Conservation (phyloP, 2,329 filamentous ascomycete species). For the Trichoderma sp. region DNA sequence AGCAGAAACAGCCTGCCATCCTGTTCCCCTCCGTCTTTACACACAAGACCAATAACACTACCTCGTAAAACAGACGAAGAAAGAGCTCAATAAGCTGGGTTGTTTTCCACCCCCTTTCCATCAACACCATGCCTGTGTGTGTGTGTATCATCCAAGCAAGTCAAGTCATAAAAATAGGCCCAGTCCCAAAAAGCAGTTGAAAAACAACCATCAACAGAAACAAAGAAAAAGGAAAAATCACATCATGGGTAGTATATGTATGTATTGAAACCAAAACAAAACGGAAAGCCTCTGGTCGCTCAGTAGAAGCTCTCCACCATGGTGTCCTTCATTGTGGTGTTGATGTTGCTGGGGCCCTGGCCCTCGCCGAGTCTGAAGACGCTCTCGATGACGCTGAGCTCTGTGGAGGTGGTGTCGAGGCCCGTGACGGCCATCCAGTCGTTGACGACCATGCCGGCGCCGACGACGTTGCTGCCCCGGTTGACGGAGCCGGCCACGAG, state of each 20-base stretch:
- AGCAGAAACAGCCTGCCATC: slow-evolving; percentile 7
- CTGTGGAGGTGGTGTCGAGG: slow-evolving; percentile 93
- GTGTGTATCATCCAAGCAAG: slow-evolving; percentile 21
- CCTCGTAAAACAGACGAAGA: not conserved
- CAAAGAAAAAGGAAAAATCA: not conserved
- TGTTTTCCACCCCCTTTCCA: slow-evolving; percentile 3
- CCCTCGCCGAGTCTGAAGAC: slow-evolving; percentile 95
- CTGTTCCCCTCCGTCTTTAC: slow-evolving; percentile 15
- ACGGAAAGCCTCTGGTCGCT: not conserved
- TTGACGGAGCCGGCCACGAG: slow-evolving; percentile 95
- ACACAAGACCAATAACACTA: not conserved
- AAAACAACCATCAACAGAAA: slow-evolving; percentile 15
- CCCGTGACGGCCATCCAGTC: slow-evolving; percentile 97
- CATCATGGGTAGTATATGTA: not conserved
- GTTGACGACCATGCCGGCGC: slow-evolving; percentile 65
- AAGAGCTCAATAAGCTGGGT: slow-evolving; percentile 16
- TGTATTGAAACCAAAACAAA: not conserved
- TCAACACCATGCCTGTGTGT: slow-evolving; percentile 24
- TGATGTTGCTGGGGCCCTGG: slow-evolving; percentile 75
- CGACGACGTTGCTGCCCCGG: slow-evolving; percentile 90
- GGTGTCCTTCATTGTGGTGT: slow-evolving; percentile 88
- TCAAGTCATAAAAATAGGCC: slow-evolving; percentile 12
- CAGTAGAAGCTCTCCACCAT: slow-evolving; percentile 99
- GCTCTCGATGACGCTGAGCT: slow-evolving; percentile 93
- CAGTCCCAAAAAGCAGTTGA: slow-evolving; percentile 5